A percentile compares a stretch with the other conserved stretches of the same genome.
Conservation (phyloP, 768 basidiomycete species). For the Suillus subluteus region DNA sequence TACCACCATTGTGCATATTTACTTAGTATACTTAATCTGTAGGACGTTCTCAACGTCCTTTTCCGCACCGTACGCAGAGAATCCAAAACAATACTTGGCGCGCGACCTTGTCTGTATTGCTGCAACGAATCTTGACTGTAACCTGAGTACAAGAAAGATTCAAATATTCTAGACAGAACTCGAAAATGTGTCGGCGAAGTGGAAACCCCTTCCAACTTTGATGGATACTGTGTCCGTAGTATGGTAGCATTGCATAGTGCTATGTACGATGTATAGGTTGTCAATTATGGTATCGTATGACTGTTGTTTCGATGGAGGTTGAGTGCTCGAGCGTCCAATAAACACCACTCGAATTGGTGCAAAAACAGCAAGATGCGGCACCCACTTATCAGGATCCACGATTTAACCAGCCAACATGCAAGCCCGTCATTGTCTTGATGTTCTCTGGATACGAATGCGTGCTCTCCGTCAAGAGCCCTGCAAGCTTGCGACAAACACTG, state of each 20-base stretch:
- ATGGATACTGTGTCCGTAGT: background rate
- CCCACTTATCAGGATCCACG: conserved; percentile 25
- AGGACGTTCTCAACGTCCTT: background rate
- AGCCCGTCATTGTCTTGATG: conserved; percentile 77
- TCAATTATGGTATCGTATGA: background rate
- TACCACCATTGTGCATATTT: conserved; percentile 6
- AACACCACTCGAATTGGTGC: background rate
- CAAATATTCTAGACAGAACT: background rate
- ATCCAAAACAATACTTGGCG: background rate
- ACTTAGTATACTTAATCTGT: conserved; percentile 10
- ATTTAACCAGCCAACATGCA: conserved; percentile 81
- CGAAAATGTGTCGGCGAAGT: background rate
- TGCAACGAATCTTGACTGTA: no score
- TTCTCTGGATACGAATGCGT: conserved; percentile 75
- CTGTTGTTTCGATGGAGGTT: background rate
- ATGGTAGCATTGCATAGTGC: background rate
- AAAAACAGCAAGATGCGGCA: background rate
- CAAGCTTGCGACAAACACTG: conserved; percentile 73
- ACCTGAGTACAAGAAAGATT: background rate
- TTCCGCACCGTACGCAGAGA: background rate
- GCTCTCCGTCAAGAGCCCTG: conserved; percentile 73
- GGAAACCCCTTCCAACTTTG: background rate
- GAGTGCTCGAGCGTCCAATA: background rate
- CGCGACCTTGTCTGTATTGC: background rate
- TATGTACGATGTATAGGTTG: background rate